These are phyloP conservation scores for Pholiota conissans DNA, from an alignment of 768 basidiomycete species.

Conservation along the genomic window DNA sequence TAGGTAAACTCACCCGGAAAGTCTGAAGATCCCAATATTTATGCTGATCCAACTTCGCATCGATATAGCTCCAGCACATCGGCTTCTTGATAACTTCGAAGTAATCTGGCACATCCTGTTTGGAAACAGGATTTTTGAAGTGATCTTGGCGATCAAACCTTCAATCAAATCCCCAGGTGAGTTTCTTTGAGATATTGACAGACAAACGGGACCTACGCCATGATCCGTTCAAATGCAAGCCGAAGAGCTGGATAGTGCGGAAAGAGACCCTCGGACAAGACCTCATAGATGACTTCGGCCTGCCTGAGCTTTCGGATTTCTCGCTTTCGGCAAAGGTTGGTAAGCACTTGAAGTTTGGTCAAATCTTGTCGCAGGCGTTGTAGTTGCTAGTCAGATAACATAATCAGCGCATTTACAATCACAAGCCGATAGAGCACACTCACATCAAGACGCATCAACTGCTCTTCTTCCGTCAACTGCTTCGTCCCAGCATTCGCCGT, in stretches of 20 bases:
- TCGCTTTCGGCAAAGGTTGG: conserved; percentile 70
- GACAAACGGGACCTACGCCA: conserved; percentile 46
- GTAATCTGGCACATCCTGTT: conserved; percentile 83
- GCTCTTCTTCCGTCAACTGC: conserved; percentile 79
- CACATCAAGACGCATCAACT: conserved; percentile 79
- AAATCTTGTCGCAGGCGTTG: conserved; percentile 74
- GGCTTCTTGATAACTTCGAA: conserved; percentile 83
- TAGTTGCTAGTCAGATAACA: conserved; percentile 39
- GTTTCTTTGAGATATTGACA: not conserved
- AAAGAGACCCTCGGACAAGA: conserved; percentile 66
- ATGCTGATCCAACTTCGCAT: conserved; percentile 76
- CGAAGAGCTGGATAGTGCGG: conserved; percentile 63
- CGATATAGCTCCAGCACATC: conserved; percentile 88
- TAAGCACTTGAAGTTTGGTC: conserved; percentile 64
- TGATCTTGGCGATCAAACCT: conserved; percentile 74
- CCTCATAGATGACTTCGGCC: conserved; percentile 61
- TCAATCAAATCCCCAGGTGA: not conserved
- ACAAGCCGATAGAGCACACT: conserved; percentile 18
- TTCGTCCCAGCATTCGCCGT: conserved; percentile 71
- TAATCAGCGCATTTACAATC: not conserved
- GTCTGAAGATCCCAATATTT: conserved; percentile 77
- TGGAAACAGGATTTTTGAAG: conserved; percentile 84
- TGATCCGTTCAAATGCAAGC: conserved; percentile 68
- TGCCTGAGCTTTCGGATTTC: conserved; percentile 80
- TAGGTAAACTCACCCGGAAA: conserved; percentile 56